A percentile compares a stretch with the other conserved stretches of the same genome.
phyloP scores from a whole-genome alignment of 306 rosid species.

The Comarum palustre region DNA sequence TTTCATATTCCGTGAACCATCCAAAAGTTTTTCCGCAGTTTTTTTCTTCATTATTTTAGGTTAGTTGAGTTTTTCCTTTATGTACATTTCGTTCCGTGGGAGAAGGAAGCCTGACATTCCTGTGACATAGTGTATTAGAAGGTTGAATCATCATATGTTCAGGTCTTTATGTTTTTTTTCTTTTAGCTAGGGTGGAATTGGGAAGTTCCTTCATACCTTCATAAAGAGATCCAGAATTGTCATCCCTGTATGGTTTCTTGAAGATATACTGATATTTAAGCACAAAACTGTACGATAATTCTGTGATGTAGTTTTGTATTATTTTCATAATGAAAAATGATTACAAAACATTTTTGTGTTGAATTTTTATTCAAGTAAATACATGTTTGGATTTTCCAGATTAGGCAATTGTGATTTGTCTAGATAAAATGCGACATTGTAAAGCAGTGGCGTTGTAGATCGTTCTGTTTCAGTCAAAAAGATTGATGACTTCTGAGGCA shows the following conservation, averaged over 20 bases:
- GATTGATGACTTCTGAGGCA: neutral
- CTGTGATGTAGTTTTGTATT: constrained; percentile 30
- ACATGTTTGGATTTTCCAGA: neutral
- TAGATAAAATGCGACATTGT: neutral
- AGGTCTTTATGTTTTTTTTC: constrained; percentile 4
- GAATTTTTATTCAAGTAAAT: neutral
- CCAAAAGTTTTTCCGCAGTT: constrained; percentile 26
- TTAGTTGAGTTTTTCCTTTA: constrained; percentile 28
- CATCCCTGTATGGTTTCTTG: constrained; percentile 24
- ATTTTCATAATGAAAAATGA: neutral
- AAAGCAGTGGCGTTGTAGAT: constrained; percentile 5
- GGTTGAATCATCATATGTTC: constrained; percentile 37
- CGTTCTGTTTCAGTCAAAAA: neutral
- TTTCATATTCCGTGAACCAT: constrained; percentile 32
- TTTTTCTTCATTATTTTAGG: constrained; percentile 12
- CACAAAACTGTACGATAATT: constrained; percentile 1
- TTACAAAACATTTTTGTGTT: neutral
- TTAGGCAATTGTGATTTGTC: neutral
- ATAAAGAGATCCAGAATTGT: constrained; percentile 26
- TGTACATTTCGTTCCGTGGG: constrained; percentile 48
- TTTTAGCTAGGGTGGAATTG: constrained; percentile 26
- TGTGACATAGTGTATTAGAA: constrained; percentile 57
- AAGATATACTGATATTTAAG: constrained; percentile 7
- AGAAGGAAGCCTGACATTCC: constrained; percentile 30
- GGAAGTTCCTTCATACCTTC: constrained; percentile 33